phyloP scores from a whole-genome alignment of 2,329 filamentous ascomycete genomes.

The Cordyceps militaris region DNA sequence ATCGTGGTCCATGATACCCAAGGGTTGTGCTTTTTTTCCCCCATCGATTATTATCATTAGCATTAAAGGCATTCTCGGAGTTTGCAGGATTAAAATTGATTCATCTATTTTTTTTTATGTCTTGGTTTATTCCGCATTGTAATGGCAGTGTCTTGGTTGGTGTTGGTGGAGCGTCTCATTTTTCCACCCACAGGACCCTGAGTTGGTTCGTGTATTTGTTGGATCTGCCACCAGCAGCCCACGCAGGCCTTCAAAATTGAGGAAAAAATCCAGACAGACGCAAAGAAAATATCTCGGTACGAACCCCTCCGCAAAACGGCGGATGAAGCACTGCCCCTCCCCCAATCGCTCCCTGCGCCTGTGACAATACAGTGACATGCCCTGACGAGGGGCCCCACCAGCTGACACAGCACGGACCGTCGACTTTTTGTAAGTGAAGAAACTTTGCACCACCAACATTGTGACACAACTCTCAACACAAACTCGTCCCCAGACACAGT shows the following conservation, averaged over 20 bases:
- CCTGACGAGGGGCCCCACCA: background rate
- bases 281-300: background rate
- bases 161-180: background rate
- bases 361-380: conserved; percentile 10
- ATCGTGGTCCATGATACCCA: conserved; percentile 4
- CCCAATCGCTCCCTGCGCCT: background rate
- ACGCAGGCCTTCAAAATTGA: background rate
- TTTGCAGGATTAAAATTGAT: background rate
- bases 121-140: background rate
- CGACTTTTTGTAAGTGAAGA: conserved; percentile 3
- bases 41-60: background rate
- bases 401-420: conserved; percentile 8
- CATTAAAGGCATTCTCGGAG: background rate
- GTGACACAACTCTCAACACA: background rate
- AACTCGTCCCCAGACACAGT: background rate
- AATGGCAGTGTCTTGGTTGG: background rate
- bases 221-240: background rate
- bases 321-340: background rate
- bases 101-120: background rate
- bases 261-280: background rate
- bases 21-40: background rate
- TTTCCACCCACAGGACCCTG: background rate
- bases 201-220: background rate
- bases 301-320: background rate
- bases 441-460: conserved; percentile 7